Conservation (phyloP, 257 asterid species). For the Dorcoceras hygrometricum region DNA sequence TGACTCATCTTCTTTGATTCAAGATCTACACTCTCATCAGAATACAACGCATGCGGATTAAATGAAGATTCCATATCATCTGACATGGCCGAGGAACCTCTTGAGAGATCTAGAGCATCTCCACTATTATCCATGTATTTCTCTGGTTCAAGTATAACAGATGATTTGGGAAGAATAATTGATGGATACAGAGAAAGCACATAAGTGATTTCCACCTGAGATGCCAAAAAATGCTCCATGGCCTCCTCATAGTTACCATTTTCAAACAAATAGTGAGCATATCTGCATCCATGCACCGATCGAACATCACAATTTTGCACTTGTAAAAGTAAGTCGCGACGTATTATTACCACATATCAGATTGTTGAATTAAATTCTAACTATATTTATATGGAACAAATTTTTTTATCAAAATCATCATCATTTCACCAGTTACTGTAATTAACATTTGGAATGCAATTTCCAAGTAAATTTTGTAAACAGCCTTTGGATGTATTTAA, state of each 20-base stretch:
- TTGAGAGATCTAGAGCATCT: slow-evolving; percentile 62
- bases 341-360: slow-evolving; percentile 11
- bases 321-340: slow-evolving; percentile 9
- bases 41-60: slow-evolving; percentile 44
- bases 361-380: slow-evolving; percentile 5
- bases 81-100: slow-evolving; percentile 85
- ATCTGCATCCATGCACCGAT: slow-evolving; percentile 45
- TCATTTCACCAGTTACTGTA: slow-evolving; percentile 12
- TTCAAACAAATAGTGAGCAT: slow-evolving; percentile 88
- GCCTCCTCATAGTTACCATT: slow-evolving; percentile 96
- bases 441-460: slow-evolving; percentile 12
- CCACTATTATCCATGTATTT: slow-evolving; percentile 60
- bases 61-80: slow-evolving; percentile 74
- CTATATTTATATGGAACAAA: too few relatives aligned
- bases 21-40: slow-evolving; percentile 67
- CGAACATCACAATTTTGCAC: slow-evolving; percentile 30
- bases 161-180: slow-evolving; percentile 77
- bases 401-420: slow-evolving; percentile 6
- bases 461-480: background rate
- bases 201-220: slow-evolving; percentile 88
- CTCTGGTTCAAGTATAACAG: slow-evolving; percentile 80
- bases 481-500: slow-evolving; percentile 3
- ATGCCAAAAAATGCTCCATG: slow-evolving; percentile 88
- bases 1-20: slow-evolving; percentile 93
- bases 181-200: slow-evolving; percentile 85